Conservation (phyloP, 768 basidiomycete species). For the Calocybe indica region DNA sequence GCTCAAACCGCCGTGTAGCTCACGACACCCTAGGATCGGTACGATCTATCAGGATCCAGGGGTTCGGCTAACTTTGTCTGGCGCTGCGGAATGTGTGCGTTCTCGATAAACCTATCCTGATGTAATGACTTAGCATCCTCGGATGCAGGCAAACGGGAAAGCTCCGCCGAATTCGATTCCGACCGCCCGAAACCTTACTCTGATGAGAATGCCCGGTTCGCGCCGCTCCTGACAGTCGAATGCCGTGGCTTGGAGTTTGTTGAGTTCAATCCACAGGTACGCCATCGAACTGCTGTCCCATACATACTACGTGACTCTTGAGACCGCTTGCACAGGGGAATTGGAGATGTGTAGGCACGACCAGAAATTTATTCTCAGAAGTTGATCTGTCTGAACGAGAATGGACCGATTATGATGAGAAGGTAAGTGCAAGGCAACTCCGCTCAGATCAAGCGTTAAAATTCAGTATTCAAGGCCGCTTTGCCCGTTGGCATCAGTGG, state of each 20-base stretch:
- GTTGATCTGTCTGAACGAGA: slow-evolving; percentile 61
- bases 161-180: slow-evolving; percentile 72
- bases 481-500: slow-evolving; percentile 68
- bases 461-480: slow-evolving; percentile 32
- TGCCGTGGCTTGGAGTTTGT: slow-evolving; percentile 85
- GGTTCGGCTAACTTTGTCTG: slow-evolving; percentile 78
- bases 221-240: slow-evolving; percentile 66
- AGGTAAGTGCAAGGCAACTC: slow-evolving; percentile 35
- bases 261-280: slow-evolving; percentile 68
- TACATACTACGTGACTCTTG: neutral
- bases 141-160: slow-evolving; percentile 61
- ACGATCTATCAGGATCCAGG: slow-evolving; percentile 60
- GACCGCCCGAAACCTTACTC: slow-evolving; percentile 48
- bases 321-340: slow-evolving; percentile 42
- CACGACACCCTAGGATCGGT: slow-evolving; percentile 48
- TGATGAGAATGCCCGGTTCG: slow-evolving; percentile 60
- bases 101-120: neutral
- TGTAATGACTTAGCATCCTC: slow-evolving; percentile 1
- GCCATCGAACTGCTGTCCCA: slow-evolving; percentile 10
- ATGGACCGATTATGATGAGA: slow-evolving; percentile 92
- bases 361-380: slow-evolving; percentile 52
- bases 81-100: slow-evolving; percentile 62
- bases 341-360: slow-evolving; percentile 71
- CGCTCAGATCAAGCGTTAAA: slow-evolving; percentile 4
- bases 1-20: slow-evolving; percentile 1